phyloP scores from a whole-genome alignment of 495 filamentous ascomycete species.

The Penicillium dipodomyicola region DNA sequence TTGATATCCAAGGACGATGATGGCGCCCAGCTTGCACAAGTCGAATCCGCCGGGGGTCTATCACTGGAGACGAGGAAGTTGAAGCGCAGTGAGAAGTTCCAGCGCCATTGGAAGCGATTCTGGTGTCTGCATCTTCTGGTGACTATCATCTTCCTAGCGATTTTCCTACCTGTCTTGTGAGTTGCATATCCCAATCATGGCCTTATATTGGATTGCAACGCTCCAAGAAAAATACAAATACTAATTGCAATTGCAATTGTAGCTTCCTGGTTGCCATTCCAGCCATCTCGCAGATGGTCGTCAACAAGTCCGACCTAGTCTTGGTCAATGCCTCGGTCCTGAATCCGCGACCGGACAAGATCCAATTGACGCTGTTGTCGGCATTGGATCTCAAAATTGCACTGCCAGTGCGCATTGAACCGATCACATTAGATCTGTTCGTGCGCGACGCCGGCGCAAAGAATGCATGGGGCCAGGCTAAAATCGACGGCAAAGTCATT shows the following conservation, averaged over 20 bases:
- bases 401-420: conserved; percentile 39
- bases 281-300: conserved; percentile 42
- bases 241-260: conserved; percentile 6
- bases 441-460: conserved; percentile 27
- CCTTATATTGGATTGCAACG: background rate
- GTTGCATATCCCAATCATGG: conserved; percentile 4
- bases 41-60: conserved; percentile 31
- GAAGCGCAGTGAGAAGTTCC: conserved; percentile 28
- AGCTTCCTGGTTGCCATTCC: conserved; percentile 47
- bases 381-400: conserved; percentile 38
- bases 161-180: conserved; percentile 43
- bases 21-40: conserved; percentile 25
- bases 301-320: conserved; percentile 39
- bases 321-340: conserved; percentile 37
- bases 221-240: background rate
- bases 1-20: conserved; percentile 21
- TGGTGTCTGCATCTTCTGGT: conserved; percentile 39
- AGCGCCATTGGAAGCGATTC: conserved; percentile 42
- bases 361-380: conserved; percentile 34
- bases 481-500: conserved; percentile 29
- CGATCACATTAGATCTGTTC: conserved; percentile 35
- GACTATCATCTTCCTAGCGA: conserved; percentile 31
- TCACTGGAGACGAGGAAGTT: conserved; percentile 30
- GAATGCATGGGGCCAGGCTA: conserved; percentile 29
- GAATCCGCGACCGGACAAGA: conserved; percentile 32